Conservation (phyloP, 805 yeast genomes). For the Candida khao-thaluensis region DNA sequence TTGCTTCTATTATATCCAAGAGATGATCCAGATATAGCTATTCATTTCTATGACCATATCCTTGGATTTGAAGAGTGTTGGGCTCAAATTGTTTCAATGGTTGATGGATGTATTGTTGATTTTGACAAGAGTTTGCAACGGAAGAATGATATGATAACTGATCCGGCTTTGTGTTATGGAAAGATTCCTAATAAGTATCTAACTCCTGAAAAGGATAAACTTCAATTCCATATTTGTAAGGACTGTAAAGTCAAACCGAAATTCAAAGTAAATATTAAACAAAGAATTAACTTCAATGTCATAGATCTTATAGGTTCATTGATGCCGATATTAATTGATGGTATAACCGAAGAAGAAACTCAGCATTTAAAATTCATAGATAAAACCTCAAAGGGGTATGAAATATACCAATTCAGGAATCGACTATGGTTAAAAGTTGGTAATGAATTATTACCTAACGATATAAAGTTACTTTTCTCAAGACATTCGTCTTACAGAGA, state of each 20-base stretch:
- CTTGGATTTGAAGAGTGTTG: constrained; percentile 58
- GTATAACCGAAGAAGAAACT: constrained; percentile 12
- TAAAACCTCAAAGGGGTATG: constrained; percentile 21
- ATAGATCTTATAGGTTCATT: constrained; percentile 31
- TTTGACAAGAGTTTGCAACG: not conserved
- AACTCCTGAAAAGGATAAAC: not conserved
- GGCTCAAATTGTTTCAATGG: constrained; percentile 30
- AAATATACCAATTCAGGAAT: constrained; percentile 23
- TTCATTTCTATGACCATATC: constrained; percentile 39
- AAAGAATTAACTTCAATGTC: constrained; percentile 37
- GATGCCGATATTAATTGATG: constrained; percentile 21
- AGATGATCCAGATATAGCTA: constrained; percentile 36
- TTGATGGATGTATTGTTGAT: constrained; percentile 6
- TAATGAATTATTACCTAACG: constrained; percentile 31
- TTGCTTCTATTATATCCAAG: constrained; percentile 43
- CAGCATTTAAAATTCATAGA: constrained; percentile 15
- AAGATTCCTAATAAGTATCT: not conserved
- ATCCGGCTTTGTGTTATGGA: not conserved
- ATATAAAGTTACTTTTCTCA: constrained; percentile 40
- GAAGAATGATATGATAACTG: not conserved
- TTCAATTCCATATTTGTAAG: constrained; percentile 3
- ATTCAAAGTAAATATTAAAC: constrained; percentile 23
- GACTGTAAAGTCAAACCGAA: constrained; percentile 2
- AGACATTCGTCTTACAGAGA: constrained; percentile 50
- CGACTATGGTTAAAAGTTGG: constrained; percentile 28